Evolutionary conservation across 371 early-diverging fungal species (phyloP).

Genomic region (Nematocida sp.): DNA sequence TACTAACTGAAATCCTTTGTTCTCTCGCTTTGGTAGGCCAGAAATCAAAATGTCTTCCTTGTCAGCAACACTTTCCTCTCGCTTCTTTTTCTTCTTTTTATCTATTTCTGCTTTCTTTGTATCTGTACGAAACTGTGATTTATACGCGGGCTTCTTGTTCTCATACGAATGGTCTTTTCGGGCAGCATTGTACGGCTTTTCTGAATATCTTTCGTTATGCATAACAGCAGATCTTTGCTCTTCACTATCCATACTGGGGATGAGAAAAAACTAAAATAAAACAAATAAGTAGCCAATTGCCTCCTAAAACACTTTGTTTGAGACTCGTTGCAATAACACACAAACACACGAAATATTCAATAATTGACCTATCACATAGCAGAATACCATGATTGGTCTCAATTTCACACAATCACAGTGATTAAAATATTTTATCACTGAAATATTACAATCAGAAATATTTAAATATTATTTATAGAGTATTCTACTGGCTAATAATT

Average conservation of each 20-base stretch:
- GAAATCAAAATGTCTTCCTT: background rate
- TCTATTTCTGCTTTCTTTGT: constrained; percentile 1
- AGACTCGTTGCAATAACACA: background rate
- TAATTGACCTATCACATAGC: no score
- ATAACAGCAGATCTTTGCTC: constrained; percentile 34
- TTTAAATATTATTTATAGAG: no score
- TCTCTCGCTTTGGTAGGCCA: constrained; percentile 22
- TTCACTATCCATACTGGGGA: constrained; percentile 58
- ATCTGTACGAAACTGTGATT: constrained; percentile 8
- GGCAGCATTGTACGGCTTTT: background rate
- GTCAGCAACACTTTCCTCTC: background rate
- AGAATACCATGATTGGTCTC: no score
- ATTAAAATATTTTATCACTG: no score
- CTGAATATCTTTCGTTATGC: constrained; percentile 10
- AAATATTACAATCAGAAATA: no score
- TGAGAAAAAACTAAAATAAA: constrained; percentile 57
- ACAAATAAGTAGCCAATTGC: constrained; percentile 11
- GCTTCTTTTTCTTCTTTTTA: constrained; percentile 28
- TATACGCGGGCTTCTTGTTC: constrained; percentile 7
- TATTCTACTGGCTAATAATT: no score
- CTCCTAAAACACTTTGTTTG: background rate
- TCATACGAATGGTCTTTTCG: background rate
- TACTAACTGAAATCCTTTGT: constrained; percentile 11
- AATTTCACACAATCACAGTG: no score
- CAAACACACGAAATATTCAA: background rate